Base-by-base conservation (phyloP, 1,284 basidiomycete species). In the Ceratobasidium sp. region DNA sequence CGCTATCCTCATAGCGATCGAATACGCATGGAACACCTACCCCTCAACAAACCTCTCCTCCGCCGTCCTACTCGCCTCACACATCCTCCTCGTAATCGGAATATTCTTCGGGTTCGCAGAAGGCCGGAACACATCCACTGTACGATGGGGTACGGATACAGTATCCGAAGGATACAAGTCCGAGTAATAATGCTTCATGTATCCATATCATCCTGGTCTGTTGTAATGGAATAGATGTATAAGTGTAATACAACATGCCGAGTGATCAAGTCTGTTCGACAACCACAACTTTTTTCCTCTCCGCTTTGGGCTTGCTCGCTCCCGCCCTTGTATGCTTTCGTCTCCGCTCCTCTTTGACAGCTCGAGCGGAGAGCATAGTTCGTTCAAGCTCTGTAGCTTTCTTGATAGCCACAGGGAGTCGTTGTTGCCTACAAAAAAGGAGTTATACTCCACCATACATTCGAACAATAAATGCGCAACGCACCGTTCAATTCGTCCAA, bases 321-420 rank as follows among this genome's bases (percentile, higher is more conserved):
- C 97, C 96, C 13, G 91, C 92, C 56, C 95, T 89, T 10, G 95
- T 92, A 83, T 97, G 95, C 84, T 94, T 96, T 84, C 97, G 87
- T 82, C 97, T 89, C 82, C 96, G 91, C 85, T 99, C 97, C 84
- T 99, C 97, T 88, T 98, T 99, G 89, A 94, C 93, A 79, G 93
- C 91, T 75, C 90, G 89, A 7, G 96, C 93, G 68, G 97, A 96
- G 83, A 97, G 86, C 97, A 99, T 98, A 60, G 95, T 96, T 79
- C 91, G 90, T 86, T 98, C 97, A 86, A 98, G 92, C 84, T 93
- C 92, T 77, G 91, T 88, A 0, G 97, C 95, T 83, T 95, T 93
- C 86, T 97, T 92, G 64, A 99, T 94, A 40, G 95, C 90, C 84
- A 95, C 95, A 26, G 98, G 98, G 58, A 99, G 86, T 85, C 97